Evolutionary conservation across 1,284 basidiomycete species (phyloP).

Genomic region (Kalmanozyma brasiliensis): DNA sequence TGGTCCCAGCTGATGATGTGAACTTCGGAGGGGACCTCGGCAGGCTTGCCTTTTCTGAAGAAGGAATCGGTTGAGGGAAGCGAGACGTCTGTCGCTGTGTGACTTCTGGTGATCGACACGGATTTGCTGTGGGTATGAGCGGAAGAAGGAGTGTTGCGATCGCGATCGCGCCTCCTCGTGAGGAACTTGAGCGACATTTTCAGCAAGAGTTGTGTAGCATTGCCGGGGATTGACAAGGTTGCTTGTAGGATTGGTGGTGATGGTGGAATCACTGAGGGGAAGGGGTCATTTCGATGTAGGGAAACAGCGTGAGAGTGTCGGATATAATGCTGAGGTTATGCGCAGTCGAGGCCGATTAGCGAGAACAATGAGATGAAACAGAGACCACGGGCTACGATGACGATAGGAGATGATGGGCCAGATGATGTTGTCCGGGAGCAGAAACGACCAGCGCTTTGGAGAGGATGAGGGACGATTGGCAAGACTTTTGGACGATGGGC

Average conservation of each 20-base stretch:
- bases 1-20: constrained; percentile 37
- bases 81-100: background rate
- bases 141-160: constrained; percentile 4
- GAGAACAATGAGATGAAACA: too few relatives aligned
- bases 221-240: background rate
- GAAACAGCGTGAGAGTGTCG: too few relatives aligned
- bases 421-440: too few relatives aligned
- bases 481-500: too few relatives aligned
- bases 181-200: constrained; percentile 38
- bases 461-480: too few relatives aligned
- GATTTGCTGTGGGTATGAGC: constrained; percentile 3
- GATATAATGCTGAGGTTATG: too few relatives aligned
- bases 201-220: constrained; percentile 1
- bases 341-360: too few relatives aligned
- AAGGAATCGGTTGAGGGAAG: background rate
- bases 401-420: too few relatives aligned
- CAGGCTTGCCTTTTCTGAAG: constrained; percentile 3
- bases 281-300: too few relatives aligned
- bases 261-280: too few relatives aligned
- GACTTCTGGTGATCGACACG: background rate
- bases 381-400: too few relatives aligned
- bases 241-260: background rate
- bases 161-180: constrained; percentile 26
- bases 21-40: constrained; percentile 12
- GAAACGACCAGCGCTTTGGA: too few relatives aligned